Base-by-base conservation (phyloP, 768 basidiomycete species). In the Hygrophorus russula region DNA sequence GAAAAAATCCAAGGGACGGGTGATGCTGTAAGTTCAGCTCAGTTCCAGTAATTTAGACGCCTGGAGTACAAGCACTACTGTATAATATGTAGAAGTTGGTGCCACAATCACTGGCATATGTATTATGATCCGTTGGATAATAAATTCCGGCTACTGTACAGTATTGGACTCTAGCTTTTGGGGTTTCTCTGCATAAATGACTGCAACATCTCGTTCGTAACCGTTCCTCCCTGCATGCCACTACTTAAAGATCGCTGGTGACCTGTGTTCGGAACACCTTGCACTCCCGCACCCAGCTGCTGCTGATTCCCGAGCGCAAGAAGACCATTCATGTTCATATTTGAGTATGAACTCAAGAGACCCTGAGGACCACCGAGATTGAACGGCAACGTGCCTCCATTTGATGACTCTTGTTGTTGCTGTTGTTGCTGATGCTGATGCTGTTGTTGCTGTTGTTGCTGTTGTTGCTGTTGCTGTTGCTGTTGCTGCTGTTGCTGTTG, bases 1-100 rank as follows among this genome's bases (percentile, higher is more conserved):
- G 71, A 78, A 47, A 90, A 88, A 62, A 83, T 90, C 38, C 79
- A 78, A 53, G 87, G 88, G n/a, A 80, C 74, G 36, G 79, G 80
- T 29, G 77, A 78, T 7, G 69, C 66, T 47, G 66, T 76, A 49
- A 75, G 61, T 47, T 57, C 67, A 30, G 67, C 76, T 5, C 70
- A 70, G 36, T 49, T 50, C 41, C 59, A 51, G 24, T 24, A 24
- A 24, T 24, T 53, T 11, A 37, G 17, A 18, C 18, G 35, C 18
- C 17, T 4, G 20, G 36, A 12, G n/a, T 15, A 38, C 40, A 29
- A 34, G 13, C 41, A 41, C 27, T 12, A 32, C 38, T 31, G 15
- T 19, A 33, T 34, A 33, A 14, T 46, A 35, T 36, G 20, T 8
- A 42, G 42, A 10, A 46, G 28, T 13, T 37, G 32, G 15, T 15